phyloP scores from a whole-genome alignment of 768 basidiomycete genomes.

The Boletus sp. region DNA sequence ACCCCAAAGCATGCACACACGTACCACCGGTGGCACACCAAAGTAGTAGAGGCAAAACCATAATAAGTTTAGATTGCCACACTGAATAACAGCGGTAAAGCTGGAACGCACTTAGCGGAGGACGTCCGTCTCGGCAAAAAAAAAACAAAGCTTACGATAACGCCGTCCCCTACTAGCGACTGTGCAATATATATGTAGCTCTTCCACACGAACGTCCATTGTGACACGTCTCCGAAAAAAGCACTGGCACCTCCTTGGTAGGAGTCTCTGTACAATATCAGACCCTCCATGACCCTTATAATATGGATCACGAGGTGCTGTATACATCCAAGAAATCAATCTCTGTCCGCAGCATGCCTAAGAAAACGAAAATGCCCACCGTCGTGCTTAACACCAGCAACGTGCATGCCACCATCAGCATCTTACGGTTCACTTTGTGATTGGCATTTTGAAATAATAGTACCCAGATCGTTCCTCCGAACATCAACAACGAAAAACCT shows the following conservation, averaged over 20 bases:
- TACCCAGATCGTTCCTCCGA: conserved; percentile 28
- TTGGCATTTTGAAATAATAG: conserved; percentile 9
- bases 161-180: conserved; percentile 30
- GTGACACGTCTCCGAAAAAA: conserved; percentile 27
- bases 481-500: conserved; percentile 40
- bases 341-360: neutral
- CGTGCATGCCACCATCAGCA: conserved; percentile 24
- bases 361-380: conserved; percentile 12
- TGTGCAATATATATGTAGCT: conserved; percentile 24
- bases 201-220: conserved; percentile 31
- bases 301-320: conserved; percentile 30
- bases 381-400: conserved; percentile 32
- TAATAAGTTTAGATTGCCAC: conserved; percentile 31
- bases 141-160: conserved; percentile 23
- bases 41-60: conserved; percentile 30
- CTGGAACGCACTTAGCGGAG: conserved; percentile 10
- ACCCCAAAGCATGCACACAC: neutral
- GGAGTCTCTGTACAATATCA: conserved; percentile 20
- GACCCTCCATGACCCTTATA: conserved; percentile 25
- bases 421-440: conserved; percentile 16
- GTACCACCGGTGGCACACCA: conserved; percentile 30
- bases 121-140: neutral
- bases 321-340: neutral
- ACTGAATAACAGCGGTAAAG: conserved; percentile 32
- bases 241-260: conserved; percentile 19